phyloP scores from a whole-genome alignment of 176 grass and related monocot genomes.

The Musa schizocarpa region DNA sequence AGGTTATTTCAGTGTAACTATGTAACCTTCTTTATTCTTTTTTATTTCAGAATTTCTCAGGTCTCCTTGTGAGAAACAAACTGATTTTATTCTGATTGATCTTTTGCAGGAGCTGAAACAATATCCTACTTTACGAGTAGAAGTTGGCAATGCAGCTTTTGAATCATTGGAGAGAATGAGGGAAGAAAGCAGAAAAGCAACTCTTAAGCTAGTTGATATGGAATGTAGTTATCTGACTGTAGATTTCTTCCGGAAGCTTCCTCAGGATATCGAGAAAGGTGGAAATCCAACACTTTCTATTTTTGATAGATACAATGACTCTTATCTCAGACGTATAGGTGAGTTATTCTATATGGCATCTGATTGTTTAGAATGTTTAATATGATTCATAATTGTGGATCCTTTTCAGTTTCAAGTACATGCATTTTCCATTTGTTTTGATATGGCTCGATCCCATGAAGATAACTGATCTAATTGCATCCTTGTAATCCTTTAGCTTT shows the following conservation, averaged over 20 bases:
- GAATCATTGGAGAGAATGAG: constrained; percentile 21
- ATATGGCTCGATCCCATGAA: background rate
- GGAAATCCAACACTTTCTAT: constrained; percentile 17
- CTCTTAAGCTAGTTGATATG: constrained; percentile 14
- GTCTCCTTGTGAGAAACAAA: background rate
- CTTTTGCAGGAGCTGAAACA: constrained; percentile 12
- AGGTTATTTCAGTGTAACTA: background rate
- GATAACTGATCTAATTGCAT: background rate
- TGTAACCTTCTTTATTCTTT: background rate
- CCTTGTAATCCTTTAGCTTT: background rate
- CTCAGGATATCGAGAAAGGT: constrained; percentile 15
- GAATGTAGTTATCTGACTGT: constrained; percentile 13
- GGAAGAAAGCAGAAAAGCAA: constrained; percentile 16
- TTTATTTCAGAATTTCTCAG: background rate
- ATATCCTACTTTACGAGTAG: constrained; percentile 13
- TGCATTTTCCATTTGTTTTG: background rate
- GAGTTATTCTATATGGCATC: background rate
- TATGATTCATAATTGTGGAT: background rate
- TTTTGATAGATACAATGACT: constrained; percentile 15
- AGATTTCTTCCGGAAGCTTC: constrained; percentile 14
- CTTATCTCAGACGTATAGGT: constrained; percentile 13
- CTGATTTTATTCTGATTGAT: background rate
- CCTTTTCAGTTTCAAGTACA: background rate
- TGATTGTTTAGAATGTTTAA: background rate
- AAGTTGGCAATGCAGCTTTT: constrained; percentile 13